A percentile compares a stretch with the other conserved stretches of the same genome.
phyloP scores from a whole-genome alignment of 768 basidiomycete genomes.

The Psilocybe tampanensis region DNA sequence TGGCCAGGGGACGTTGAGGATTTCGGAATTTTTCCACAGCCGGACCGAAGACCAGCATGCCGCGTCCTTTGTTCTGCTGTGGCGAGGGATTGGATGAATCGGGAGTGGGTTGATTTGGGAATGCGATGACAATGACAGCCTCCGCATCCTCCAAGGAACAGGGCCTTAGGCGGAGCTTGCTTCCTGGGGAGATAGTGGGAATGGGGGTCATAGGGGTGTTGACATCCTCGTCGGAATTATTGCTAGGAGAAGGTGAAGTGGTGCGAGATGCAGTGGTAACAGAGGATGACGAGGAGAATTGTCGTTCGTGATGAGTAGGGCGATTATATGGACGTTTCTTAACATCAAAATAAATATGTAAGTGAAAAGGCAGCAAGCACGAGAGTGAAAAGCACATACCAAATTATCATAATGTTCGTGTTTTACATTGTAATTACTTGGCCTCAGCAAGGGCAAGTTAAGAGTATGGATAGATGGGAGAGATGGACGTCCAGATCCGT shows the following conservation, averaged over 20 bases:
- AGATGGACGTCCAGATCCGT: conserved; percentile 46
- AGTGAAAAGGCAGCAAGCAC: background rate
- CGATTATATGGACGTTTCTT: conserved; percentile 13
- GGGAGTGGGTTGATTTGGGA: conserved; percentile 20
- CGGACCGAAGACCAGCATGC: conserved; percentile 53
- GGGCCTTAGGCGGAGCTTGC: conserved; percentile 41
- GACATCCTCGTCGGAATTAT: background rate
- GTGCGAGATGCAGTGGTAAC: conserved; percentile 16
- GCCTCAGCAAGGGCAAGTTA: conserved; percentile 34
- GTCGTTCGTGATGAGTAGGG: conserved; percentile 23
- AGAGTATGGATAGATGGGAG: conserved; percentile 57
- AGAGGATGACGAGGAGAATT: conserved; percentile 33
- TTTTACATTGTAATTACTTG: conserved; percentile 19
- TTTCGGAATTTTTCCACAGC: conserved; percentile 49
- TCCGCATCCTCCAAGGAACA: conserved; percentile 56
- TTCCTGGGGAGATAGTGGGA: conserved; percentile 24
- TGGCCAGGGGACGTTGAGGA: conserved; percentile 37
- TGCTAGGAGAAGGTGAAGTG: conserved; percentile 18
- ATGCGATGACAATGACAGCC: conserved; percentile 49
- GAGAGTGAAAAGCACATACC: conserved; percentile 10
- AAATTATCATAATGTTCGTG: conserved; percentile 20
- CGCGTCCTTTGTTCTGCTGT: conserved; percentile 21
- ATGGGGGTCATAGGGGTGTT: conserved; percentile 11
- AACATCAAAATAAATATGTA: background rate
- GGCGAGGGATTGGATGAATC: conserved; percentile 14